A percentile compares a stretch with the other conserved stretches of the same genome.
These are phyloP conservation scores for Cymbomonas tetramitiformis DNA, from an alignment of 139 green algal genomes.

Conservation along the genomic window DNA sequence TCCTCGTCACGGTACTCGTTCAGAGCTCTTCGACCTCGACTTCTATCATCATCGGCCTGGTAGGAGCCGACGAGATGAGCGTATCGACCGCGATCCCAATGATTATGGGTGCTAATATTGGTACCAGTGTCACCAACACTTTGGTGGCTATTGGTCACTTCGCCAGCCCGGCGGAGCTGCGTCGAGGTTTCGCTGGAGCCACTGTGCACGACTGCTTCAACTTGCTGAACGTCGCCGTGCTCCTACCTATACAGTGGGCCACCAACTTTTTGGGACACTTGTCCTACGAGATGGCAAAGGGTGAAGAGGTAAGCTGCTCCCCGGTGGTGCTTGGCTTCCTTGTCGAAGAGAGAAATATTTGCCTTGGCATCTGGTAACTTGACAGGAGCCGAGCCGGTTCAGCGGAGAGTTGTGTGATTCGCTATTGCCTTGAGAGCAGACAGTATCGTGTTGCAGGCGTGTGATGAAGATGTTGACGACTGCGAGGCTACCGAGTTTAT, in stretches of 20 bases:
- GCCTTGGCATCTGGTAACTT: too few species aligned
- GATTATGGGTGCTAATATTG: constrained; percentile 11
- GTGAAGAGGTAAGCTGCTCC: background rate
- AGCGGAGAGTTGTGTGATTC: too few species aligned
- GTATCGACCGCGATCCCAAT: background rate
- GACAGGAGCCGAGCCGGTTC: too few species aligned
- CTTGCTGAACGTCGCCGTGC: background rate
- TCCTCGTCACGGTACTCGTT: constrained; percentile 7
- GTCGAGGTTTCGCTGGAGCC: background rate
- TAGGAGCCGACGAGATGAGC: constrained; percentile 1
- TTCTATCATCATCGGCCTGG: constrained; percentile 7
- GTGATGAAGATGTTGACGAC: background rate
- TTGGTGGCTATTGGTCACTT: constrained; percentile 9
- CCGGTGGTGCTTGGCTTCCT: too few species aligned
- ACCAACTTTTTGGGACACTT: background rate
- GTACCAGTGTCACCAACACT: constrained; percentile 4
- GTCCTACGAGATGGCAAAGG: constrained; percentile 11
- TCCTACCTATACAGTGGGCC: constrained; percentile 1
- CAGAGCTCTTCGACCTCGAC: constrained; percentile 5
- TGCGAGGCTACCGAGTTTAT: constrained; percentile 6
- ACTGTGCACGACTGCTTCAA: constrained; percentile 11
- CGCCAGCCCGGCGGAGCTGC: background rate
- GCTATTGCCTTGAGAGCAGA: too few species aligned
- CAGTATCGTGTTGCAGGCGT: too few species aligned
- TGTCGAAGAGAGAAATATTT: too few species aligned